Evolutionary conservation across 2,329 filamentous ascomycete genomes (phyloP), one percentile per base, ranked within the genome.

Genomic region (Epichloe coenophiala): DNA sequence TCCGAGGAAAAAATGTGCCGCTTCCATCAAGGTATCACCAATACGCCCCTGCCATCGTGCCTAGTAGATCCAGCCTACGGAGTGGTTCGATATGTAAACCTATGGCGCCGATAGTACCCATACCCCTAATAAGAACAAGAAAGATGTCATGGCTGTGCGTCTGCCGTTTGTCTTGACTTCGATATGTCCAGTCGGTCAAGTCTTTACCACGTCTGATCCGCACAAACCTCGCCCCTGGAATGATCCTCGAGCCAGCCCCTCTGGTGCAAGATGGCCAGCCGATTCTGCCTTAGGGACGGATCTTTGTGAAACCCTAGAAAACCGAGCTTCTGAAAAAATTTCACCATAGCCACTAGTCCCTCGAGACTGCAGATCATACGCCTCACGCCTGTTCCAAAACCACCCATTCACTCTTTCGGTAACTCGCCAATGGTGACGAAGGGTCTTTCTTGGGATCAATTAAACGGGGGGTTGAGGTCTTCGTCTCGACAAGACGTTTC

Each of bases 321-420:
- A 38, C 17, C 2, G n/a, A 2, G n/a, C n/a, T 42, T 41, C n/a
- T 45, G 17, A 17, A 21, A n/a, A n/a, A n/a, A n/a, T n/a, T n/a
- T 33, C 23, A 4, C 5, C 17, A 19, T 6, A 11, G 27, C 21
- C 9, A 46, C 15, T 27, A 4, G 6, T 47, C 9, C 27, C 37
- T 15, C 35, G 19, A 50, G 40, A 47, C 35, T 17, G 45, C 13
- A 42, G 36, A 38, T 45, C 15, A 44, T 51, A 15, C 12, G 9
- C 13, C 41, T 63, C 53, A 72, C 31, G 62, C 67, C 9, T 67
- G 67, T 54, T 80, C 77, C 27, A 80, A 61, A 38, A 80, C 63
- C 36, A 76, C 71, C 51, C 70, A 69, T 62, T 78, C 74, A 59
- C 77, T 80, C 63, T 73, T 73, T 52, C 75, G 68, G 54, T 74